These are phyloP conservation scores for Endocarpon pusillum DNA, from an alignment of 495 filamentous ascomycete species.

Conservation along the genomic window DNA sequence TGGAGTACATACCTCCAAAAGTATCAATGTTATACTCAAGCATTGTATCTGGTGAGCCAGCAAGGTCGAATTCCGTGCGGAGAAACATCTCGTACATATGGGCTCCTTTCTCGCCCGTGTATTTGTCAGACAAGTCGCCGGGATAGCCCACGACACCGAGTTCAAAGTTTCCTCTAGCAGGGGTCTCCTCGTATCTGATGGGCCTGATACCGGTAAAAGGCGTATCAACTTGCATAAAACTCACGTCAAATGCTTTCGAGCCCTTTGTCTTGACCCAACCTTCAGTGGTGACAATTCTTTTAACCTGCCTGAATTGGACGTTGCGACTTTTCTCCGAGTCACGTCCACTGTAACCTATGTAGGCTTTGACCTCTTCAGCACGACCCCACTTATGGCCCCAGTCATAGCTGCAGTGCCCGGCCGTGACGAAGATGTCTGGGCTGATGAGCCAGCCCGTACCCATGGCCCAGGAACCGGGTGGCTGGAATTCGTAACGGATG, in stretches of 20 bases:
- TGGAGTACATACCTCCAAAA: slow-evolving; percentile 14
- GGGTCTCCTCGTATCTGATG: slow-evolving; percentile 15
- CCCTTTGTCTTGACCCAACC: slow-evolving; percentile 20
- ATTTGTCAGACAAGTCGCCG: slow-evolving; percentile 14
- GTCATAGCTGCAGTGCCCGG: slow-evolving; percentile 22
- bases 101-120: slow-evolving; percentile 17
- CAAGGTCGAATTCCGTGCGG: slow-evolving; percentile 12
- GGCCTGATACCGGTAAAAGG: slow-evolving; percentile 21
- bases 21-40: slow-evolving; percentile 22
- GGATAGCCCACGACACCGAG: slow-evolving; percentile 28
- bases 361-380: slow-evolving; percentile 18
- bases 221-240: slow-evolving; percentile 20
- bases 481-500: slow-evolving; percentile 19
- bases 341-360: slow-evolving; percentile 22
- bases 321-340: slow-evolving; percentile 10
- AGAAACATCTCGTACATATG: slow-evolving; percentile 23
- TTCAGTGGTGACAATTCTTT: slow-evolving; percentile 17
- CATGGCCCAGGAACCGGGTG: slow-evolving; percentile 10
- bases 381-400: slow-evolving; percentile 17
- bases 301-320: slow-evolving; percentile 20
- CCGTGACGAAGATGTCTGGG: slow-evolving; percentile 20
- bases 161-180: slow-evolving; percentile 10
- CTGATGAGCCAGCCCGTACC: slow-evolving; percentile 23
- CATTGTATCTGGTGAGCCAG: slow-evolving; percentile 11
- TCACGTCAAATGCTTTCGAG: slow-evolving; percentile 16